Conservation (phyloP, 257 asterid genomes). For the Eustoma russellianum region DNA sequence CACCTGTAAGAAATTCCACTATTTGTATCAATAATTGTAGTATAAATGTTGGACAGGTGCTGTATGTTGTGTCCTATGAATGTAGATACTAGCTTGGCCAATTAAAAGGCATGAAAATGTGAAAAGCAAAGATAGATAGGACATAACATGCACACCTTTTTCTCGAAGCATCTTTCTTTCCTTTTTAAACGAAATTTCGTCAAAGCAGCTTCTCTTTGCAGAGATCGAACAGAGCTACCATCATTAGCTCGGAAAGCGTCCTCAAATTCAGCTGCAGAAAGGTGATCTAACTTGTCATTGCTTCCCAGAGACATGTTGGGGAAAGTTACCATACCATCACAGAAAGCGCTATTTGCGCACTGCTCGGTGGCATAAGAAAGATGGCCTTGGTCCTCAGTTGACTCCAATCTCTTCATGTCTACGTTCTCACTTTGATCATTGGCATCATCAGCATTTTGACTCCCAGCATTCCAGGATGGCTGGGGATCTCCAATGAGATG, state of each 20-base stretch:
- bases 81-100: not conserved
- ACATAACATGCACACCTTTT: constrained; percentile 47
- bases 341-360: constrained; percentile 48
- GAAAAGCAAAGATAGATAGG: not conserved
- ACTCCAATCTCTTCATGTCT: constrained; percentile 30
- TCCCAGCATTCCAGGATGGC: constrained; percentile 25
- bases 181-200: constrained; percentile 77
- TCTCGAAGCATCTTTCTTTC: constrained; percentile 92
- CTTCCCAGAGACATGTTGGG: constrained; percentile 24
- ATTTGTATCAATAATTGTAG: not conserved
- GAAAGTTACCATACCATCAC: constrained; percentile 30
- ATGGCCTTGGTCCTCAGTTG: constrained; percentile 30
- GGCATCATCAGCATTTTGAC: constrained; percentile 29
- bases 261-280: constrained; percentile 31
- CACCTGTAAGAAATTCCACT: constrained; percentile 35
- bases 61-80: too few species aligned
- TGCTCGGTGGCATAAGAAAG: constrained; percentile 49
- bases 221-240: constrained; percentile 39
- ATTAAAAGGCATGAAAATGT: not conserved
- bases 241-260: constrained; percentile 36
- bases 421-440: constrained; percentile 32
- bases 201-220: constrained; percentile 82
- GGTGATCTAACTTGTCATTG: constrained; percentile 22
- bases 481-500: constrained; percentile 27
- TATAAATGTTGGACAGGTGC: too few species aligned